Conservation (phyloP, 257 asterid genomes). For the Leonotis leonurus region DNA sequence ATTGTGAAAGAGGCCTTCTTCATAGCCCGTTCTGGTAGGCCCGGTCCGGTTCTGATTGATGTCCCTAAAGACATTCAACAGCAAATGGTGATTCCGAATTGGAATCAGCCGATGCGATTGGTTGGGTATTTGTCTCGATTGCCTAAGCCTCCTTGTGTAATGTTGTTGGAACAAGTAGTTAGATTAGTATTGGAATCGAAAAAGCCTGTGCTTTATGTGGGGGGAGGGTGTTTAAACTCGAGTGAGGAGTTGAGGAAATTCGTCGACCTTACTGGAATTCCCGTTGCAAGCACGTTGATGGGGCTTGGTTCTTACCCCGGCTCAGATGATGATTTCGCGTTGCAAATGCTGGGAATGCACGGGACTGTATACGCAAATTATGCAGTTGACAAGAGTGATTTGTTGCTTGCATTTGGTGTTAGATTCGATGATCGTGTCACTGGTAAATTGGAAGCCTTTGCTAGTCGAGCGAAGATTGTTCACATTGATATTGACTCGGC, state of each 20-base stretch:
- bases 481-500: constrained; percentile 79
- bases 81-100: constrained; percentile 62
- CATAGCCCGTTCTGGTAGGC: constrained; percentile 55
- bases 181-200: constrained; percentile 56
- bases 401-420: constrained; percentile 70
- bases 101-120: constrained; percentile 60
- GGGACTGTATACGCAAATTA: constrained; percentile 79
- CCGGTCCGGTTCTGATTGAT: constrained; percentile 76
- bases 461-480: constrained; percentile 79
- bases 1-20: constrained; percentile 60
- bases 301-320: constrained; percentile 67
- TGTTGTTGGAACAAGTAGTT: constrained; percentile 44
- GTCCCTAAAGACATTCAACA: constrained; percentile 78
- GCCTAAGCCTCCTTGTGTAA: constrained; percentile 40
- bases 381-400: constrained; percentile 65
- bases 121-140: constrained; percentile 53
- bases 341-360: constrained; percentile 90
- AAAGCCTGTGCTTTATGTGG: constrained; percentile 66
- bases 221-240: constrained; percentile 75
- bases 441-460: constrained; percentile 72
- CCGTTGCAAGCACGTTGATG: constrained; percentile 75
- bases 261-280: constrained; percentile 60
- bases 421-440: constrained; percentile 81
- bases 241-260: constrained; percentile 56
- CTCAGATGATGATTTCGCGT: constrained; percentile 44